Base-by-base conservation (phyloP, 1,139 yeast species). In the Diutina mesorugosa region DNA sequence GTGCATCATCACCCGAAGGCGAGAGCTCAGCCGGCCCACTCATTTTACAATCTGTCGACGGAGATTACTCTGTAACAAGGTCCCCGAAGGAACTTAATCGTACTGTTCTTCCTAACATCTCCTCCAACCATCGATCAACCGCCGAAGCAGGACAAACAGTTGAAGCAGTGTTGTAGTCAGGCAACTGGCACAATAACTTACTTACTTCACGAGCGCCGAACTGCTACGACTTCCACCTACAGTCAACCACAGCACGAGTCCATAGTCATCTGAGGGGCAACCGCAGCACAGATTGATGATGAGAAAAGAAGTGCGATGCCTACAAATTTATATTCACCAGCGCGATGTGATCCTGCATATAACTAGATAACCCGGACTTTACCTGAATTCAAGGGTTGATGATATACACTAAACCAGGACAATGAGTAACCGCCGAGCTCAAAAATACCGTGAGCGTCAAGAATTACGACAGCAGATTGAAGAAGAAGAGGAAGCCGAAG, bases 31-130 rank as follows among this genome's bases (percentile, higher is more conserved):
- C 79, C 83, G 67, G 68, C 70, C 73, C 73, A 83, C 78, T 79
- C 68, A 66, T 69, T 85, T 73, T 80, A 72, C 84, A 83, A 83
- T 83, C 86, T 81, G 90, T 85, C 90, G 87, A 80, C 89, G 87
- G 90, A 87, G 90, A 88, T 50, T 71, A 75, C 85, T 81, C 90
- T 84, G 90, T 78, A 78, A 72, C 76, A 83, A 65, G 68, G 72
- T 73, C 66, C 63, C 62, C 41, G 41, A 35, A 57, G 63, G 60
- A 68, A 67, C 66, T 58, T 57, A 58, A 61, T 59, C 61, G 59
- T 18, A n/a, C 12, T 16, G 50, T 12, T n/a, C 10, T 29, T 28
- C 21, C 41, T 35, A 28, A 16, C 53, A 32, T 30, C 53, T n/a
- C 72, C 66, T 61, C 66, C 60, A 60, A 53, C 59, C 57, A 46